phyloP scores from a whole-genome alignment of 2,329 filamentous ascomycete genomes.

The Cordyceps javanica region DNA sequence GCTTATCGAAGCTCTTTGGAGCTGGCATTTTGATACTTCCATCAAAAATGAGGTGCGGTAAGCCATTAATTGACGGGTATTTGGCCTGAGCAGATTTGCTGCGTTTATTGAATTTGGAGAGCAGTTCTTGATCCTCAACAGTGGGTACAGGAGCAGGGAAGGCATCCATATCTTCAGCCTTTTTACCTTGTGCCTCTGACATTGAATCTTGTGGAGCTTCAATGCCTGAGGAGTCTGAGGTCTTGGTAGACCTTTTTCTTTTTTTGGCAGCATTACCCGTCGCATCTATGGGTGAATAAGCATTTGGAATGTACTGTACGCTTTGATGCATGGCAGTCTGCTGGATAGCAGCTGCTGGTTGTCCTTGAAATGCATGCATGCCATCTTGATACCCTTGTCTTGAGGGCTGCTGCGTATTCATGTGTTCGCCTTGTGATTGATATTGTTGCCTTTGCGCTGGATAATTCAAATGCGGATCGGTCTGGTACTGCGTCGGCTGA shows the following conservation, averaged over 20 bases:
- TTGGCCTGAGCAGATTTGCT: slow-evolving; percentile 31
- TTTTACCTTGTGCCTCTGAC: slow-evolving; percentile 24
- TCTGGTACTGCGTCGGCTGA: slow-evolving; percentile 19
- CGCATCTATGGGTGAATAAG: neutral
- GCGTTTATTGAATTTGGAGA: slow-evolving; percentile 34
- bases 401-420: slow-evolving; percentile 5
- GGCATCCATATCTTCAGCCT: slow-evolving; percentile 29
- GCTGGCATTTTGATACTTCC: slow-evolving; percentile 36
- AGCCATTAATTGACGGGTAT: slow-evolving; percentile 33
- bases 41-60: slow-evolving; percentile 32
- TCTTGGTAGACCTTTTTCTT: slow-evolving; percentile 8
- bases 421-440: slow-evolving; percentile 3
- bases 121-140: slow-evolving; percentile 28
- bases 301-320: slow-evolving; percentile 15
- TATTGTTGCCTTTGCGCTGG: slow-evolving; percentile 11
- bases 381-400: slow-evolving; percentile 2
- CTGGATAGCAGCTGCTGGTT: neutral
- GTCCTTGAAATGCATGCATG: neutral
- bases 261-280: neutral
- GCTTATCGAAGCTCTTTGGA: slow-evolving; percentile 40
- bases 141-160: slow-evolving; percentile 26
- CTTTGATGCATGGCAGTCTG: slow-evolving; percentile 9
- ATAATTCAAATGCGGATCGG: slow-evolving; percentile 3
- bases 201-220: slow-evolving; percentile 24
- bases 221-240: slow-evolving; percentile 9